Base-by-base conservation (phyloP, 2,329 filamentous ascomycete genomes). In the Tolypocladium endophyticum region DNA sequence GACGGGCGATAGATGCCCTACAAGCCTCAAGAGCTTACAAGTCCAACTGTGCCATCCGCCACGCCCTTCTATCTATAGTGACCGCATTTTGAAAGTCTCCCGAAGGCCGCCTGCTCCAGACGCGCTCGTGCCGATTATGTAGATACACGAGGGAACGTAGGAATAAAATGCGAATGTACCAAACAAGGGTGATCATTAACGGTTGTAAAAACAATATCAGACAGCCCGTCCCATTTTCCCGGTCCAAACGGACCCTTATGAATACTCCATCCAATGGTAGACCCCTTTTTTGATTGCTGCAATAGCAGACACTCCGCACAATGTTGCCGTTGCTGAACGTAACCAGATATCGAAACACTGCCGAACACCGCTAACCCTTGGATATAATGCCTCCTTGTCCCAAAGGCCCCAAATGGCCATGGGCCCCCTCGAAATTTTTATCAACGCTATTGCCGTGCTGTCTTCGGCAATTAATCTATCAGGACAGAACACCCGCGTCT, bases 241-340 rank as follows among this genome's bases (percentile, higher is more conserved):
- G 20, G 36, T 28, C 36, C 50, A n/a, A 36, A 35, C 8, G 30
- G 30, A 33, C 20, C 50, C 2, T 9, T 16, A 23, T 35, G 20
- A 54, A 36, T 54, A 8, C 50, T 54, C 50, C 50, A 23, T 36
- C 50, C 20, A n/a, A 54, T n/a, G 30, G 4, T 36, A 35, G 2
- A 9, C 30, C 11, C 50, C 50, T 12, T 35, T 16, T 16, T 45
- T 56, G 18, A 43, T 35, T 57, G 23, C 57, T 56, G 59, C 59
- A 61, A 59, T 33, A 47, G 54, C 57, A 57, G 54, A 61, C 60
- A 59, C 52, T 38, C 47, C 47, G 60, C 60, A 55, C 60, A 55
- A 57, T 59, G 57, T 58, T 59, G 36, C 38, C 39, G 20, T 33
- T 23, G 12, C 28, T 36, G 4, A 36, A 54, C n/a, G 30, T 23